Evolutionary conservation across 441 rosid genomes (phyloP).

Genomic region (Monsonia emarginata): DNA sequence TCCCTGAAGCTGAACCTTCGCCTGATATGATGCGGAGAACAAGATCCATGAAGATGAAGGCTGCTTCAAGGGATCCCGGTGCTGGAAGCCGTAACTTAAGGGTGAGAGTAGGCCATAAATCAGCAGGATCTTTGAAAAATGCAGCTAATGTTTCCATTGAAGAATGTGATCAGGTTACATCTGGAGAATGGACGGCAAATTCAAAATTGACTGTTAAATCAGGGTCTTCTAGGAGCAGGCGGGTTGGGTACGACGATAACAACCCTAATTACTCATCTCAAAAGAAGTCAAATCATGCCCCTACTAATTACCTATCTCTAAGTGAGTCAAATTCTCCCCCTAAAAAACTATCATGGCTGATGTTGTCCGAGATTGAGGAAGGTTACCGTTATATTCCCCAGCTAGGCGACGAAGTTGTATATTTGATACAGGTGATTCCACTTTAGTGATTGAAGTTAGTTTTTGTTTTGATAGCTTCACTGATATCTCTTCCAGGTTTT

Average conservation of each 20-base stretch:
- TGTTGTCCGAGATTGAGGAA: constrained; percentile 56
- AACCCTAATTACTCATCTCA: constrained; percentile 21
- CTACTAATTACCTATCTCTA: background rate
- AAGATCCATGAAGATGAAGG: constrained; percentile 59
- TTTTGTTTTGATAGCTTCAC: constrained; percentile 14
- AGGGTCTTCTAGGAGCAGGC: constrained; percentile 32
- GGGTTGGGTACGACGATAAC: constrained; percentile 17
- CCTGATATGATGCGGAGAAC: constrained; percentile 48
- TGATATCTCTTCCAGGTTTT: constrained; percentile 11
- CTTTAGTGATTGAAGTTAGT: background rate
- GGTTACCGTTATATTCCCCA: constrained; percentile 66
- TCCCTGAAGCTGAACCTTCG: constrained; percentile 27
- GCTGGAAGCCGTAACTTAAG: constrained; percentile 25
- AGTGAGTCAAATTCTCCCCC: constrained; percentile 6
- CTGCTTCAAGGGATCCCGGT: constrained; percentile 34
- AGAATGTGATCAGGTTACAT: constrained; percentile 23
- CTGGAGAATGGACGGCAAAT: constrained; percentile 45
- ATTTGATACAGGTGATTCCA: constrained; percentile 48
- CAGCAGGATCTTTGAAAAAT: constrained; percentile 32
- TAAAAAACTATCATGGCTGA: constrained; percentile 54
- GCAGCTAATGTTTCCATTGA: constrained; percentile 24
- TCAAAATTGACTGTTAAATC: constrained; percentile 33
- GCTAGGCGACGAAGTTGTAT: constrained; percentile 63
- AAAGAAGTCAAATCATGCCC: constrained; percentile 27
- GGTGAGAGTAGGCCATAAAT: constrained; percentile 31